Evolutionary conservation across 805 yeast species (phyloP), one percentile per base, ranked within the genome.

Genomic region (Barnettozyma sucrosica): DNA sequence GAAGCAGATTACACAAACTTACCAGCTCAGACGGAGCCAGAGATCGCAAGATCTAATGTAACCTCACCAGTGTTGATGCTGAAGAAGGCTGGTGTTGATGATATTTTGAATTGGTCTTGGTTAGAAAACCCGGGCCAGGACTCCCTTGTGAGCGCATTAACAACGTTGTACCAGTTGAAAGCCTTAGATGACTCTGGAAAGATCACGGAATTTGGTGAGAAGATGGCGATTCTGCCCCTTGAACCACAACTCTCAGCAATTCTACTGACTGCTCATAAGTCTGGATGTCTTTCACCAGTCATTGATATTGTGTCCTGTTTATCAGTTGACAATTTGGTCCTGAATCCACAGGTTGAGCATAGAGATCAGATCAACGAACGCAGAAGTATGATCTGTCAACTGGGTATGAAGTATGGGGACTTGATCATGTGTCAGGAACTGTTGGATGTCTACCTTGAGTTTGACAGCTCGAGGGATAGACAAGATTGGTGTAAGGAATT

Each of bases 191-290:
- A 83, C 54, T 56, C 66, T 1, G 98, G 98, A 1, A 69, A 76
- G 24, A 81, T 93, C 52, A 92, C 98, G 0, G 66, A 72, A 2
- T 66, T 87, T 32, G 99, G 99, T n/a, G 70, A 74, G 43, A 77
- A 85, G 56, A 89, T 93, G 92, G 89, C 95, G 0, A 75, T 88
- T 14, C 70, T 93, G 51, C 99, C 99, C 0, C 74, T 93, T 25
- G 85, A 89, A n/a, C 98, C 99, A 0, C 93, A 87, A 58, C 71
- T 93, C 41, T 85, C 96, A 5, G 89, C 89, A 1, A 97, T 92
- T 8, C 70, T 93, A 46, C 70, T 93, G 28, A 72, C 77, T 23
- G 96, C 97, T 0, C 67, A 74, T 50, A 51, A 78, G 40, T 54
- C 58, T 24, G 72, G 68, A 2, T 80, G 85, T 41, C 66, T 89